Evolutionary conservation across 352 stramenopile genomes (phyloP), one percentile per base, ranked within the genome.

Genomic region (Peronospora tabacina): DNA sequence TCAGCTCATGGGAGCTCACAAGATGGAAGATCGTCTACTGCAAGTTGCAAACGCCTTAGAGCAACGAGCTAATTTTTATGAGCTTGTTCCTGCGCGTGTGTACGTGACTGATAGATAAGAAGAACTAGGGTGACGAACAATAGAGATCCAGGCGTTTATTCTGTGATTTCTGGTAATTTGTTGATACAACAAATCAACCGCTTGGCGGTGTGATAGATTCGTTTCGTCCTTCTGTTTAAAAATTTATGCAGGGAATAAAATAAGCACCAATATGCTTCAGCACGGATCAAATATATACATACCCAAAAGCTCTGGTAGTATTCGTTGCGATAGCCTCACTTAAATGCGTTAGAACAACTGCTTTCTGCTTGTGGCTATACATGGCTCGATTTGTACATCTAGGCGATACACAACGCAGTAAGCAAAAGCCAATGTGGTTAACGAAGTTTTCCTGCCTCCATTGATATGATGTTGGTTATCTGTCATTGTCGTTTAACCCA

Each of bases 371-470:
- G 61, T 28, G 16, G 51, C 5, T 46, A 36, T 9, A 19, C 36
- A 20, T 15, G 48, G 12, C 49, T 11, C 1, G 49, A 68, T 19
- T 88, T 17, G 41, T 73, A 8, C 44, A 67, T 91, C 44, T 89
- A 77, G 72, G 58, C 57, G 6, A 87, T 88, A 75, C 80, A 91
- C 64, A 89, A 87, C 58, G 78, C 65, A 22, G 80, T 91, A 11
- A 91, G 87, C 47, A 75, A 72, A 83, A 85, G 19, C 40, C 44
- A 0, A 73, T 78, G 39, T 90, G 75, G 72, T 76, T 74, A 17
- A 67, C 65, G 2, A 62, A 75, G 35, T 39, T 60, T 33, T 65
- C 63, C 3, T 87, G 75, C 47, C 64, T 59, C 8, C 50, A 68
- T 24, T 87, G 75, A 48, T 87, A 75, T 37, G 52, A 60, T 33